Conservation (phyloP, 495 filamentous ascomycete genomes). For the Recurvomyces mirabilis region DNA sequence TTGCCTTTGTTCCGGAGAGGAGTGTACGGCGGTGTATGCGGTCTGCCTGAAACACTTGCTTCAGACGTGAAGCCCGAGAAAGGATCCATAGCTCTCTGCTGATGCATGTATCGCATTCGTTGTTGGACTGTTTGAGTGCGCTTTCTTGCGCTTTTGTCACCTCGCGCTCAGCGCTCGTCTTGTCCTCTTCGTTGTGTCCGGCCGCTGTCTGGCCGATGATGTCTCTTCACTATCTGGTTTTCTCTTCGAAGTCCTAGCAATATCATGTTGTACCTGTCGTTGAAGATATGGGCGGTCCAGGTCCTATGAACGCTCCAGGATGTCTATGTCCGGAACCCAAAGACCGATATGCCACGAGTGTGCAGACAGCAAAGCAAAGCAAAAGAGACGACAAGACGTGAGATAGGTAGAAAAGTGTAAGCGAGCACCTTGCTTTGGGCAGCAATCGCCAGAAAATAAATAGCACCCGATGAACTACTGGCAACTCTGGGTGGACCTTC, state of each 20-base stretch:
- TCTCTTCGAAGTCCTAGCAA: constrained; percentile 7
- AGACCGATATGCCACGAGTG: neutral
- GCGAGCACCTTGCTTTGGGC: constrained; percentile 2
- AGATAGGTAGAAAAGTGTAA: neutral
- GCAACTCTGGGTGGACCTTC: neutral
- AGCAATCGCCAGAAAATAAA: neutral
- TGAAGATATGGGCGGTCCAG: neutral
- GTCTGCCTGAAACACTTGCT: constrained; percentile 9
- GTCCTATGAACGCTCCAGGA: neutral
- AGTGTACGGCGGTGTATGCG: constrained; percentile 16
- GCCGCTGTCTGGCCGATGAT: constrained; percentile 13
- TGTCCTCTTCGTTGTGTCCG: neutral
- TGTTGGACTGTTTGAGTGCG: neutral
- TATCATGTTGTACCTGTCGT: constrained; percentile 9
- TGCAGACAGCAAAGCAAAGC: neutral
- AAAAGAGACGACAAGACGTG: neutral
- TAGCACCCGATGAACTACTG: too few species aligned
- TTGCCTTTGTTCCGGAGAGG: constrained; percentile 8
- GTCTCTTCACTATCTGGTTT: constrained; percentile 16
- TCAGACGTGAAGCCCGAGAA: constrained; percentile 4
- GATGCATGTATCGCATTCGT: too few species aligned
- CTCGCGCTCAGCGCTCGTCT: constrained; percentile 14
- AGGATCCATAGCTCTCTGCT: neutral
- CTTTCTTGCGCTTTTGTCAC: neutral
- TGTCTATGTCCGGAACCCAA: too few species aligned